Conservation (phyloP, 2,329 filamentous ascomycete species). For the Cladosporium sp. region DNA sequence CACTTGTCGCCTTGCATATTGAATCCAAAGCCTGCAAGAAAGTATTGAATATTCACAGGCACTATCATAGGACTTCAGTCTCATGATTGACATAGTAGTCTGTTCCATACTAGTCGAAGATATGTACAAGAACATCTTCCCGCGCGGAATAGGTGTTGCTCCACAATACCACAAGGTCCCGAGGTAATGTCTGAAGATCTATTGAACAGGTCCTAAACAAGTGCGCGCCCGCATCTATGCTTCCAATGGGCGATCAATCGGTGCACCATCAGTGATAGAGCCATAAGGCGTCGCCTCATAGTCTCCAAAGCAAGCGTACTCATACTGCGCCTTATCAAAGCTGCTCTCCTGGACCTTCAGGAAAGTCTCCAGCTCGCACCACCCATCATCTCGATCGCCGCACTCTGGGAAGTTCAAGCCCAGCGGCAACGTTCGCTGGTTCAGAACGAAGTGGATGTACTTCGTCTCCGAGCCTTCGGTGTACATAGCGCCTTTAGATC, state of each 20-base stretch:
- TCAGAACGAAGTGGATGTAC: conserved; percentile 69
- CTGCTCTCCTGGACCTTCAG: conserved; percentile 55
- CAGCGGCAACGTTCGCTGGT: conserved; percentile 61
- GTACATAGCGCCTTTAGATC: conserved; percentile 44
- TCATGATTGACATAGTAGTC: no score
- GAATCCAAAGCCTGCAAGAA: no score
- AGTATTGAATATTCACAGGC: no score
- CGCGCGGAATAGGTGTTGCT: no score
- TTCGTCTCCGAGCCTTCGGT: conserved; percentile 46
- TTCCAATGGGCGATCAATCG: conserved; percentile 18
- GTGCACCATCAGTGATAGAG: conserved; percentile 45
- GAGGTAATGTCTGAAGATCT: no score
- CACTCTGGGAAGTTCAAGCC: conserved; percentile 61
- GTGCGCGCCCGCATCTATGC: not conserved
- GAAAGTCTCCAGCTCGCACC: conserved; percentile 69
- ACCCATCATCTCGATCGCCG: conserved; percentile 61
- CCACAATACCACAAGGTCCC: no score
- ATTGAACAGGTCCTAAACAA: no score
- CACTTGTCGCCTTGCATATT: no score
- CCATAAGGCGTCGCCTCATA: conserved; percentile 46
- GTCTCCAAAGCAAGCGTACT: conserved; percentile 60
- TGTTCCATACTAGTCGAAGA: no score
- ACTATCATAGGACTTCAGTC: no score
- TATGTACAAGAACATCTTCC: no score
- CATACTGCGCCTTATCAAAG: conserved; percentile 53